A percentile compares a stretch with the other conserved stretches of the same genome.
Evolutionary conservation across 805 yeast genomes (phyloP).

Genomic region (Pichia thaimueangensis): DNA sequence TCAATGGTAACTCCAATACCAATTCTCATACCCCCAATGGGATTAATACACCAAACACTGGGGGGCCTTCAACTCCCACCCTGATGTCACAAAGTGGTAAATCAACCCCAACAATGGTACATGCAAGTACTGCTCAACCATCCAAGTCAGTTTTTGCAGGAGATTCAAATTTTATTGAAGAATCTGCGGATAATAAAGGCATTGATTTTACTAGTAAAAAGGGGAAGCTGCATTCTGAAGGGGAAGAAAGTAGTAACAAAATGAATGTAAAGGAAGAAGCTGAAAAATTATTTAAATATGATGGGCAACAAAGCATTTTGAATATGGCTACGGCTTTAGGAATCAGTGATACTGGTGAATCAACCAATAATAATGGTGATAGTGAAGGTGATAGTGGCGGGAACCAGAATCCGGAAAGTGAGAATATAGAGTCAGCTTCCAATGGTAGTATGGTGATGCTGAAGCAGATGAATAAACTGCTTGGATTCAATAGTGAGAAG

Average conservation of each 20-base stretch:
- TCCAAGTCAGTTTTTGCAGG: too few species aligned
- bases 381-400: background rate
- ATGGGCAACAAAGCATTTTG: conserved; percentile 6
- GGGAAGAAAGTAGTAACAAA: background rate
- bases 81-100: conserved; percentile 1
- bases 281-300: conserved; percentile 6
- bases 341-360: too few species aligned
- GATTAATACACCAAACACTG: background rate
- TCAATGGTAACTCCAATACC: background rate
- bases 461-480: background rate
- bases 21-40: background rate
- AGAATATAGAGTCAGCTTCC: background rate
- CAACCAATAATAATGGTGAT: background rate
- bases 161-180: too few species aligned
- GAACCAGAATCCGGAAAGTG: background rate
- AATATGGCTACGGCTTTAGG: conserved; percentile 8
- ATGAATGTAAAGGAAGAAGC: background rate
- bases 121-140: too few species aligned
- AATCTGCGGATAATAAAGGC: too few species aligned
- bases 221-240: background rate
- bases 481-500: background rate
- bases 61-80: background rate
- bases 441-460: background rate
- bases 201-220: too few species aligned
- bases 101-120: conserved; percentile 3